These are phyloP conservation scores for Epichloe baconii DNA, from an alignment of 2,329 filamentous ascomycete genomes.

Conservation along the genomic window DNA sequence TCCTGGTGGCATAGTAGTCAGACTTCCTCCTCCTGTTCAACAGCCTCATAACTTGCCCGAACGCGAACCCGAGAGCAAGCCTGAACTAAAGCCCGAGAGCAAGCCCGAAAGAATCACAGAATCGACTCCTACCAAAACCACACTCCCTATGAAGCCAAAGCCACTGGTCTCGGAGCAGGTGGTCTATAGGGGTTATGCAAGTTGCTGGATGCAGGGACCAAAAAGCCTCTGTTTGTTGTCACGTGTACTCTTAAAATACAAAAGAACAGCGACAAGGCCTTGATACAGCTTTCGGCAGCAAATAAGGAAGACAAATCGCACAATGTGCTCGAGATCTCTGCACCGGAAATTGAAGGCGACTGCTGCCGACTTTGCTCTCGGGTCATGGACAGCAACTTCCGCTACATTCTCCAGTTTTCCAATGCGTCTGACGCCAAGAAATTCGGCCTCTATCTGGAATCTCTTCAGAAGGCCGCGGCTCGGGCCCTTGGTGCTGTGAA, in stretches of 20 bases:
- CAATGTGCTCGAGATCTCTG: constrained; percentile 11
- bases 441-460: constrained; percentile 8
- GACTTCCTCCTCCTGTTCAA: not conserved
- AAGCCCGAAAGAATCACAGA: not conserved
- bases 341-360: constrained; percentile 8
- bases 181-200: constrained; percentile 9
- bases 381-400: not conserved
- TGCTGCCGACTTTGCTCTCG: constrained; percentile 11
- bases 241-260: constrained; percentile 10
- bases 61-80: not conserved
- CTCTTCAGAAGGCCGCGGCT: constrained; percentile 6
- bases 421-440: constrained; percentile 5
- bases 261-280: constrained; percentile 6
- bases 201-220: constrained; percentile 5
- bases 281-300: constrained; percentile 9
- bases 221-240: constrained; percentile 2
- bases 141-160: not conserved
- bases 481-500: not conserved
- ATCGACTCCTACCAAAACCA: not conserved
- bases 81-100: not conserved
- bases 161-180: constrained; percentile 4
- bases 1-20: not conserved
- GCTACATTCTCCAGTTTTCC: constrained; percentile 11
- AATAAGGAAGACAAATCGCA: constrained; percentile 7
- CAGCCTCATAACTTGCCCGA: not conserved